A percentile compares a stretch with the other conserved stretches of the same genome.
Evolutionary conservation across 164 flowering plant species (phyloP).

Genomic region (Magnolia officinalis): DNA sequence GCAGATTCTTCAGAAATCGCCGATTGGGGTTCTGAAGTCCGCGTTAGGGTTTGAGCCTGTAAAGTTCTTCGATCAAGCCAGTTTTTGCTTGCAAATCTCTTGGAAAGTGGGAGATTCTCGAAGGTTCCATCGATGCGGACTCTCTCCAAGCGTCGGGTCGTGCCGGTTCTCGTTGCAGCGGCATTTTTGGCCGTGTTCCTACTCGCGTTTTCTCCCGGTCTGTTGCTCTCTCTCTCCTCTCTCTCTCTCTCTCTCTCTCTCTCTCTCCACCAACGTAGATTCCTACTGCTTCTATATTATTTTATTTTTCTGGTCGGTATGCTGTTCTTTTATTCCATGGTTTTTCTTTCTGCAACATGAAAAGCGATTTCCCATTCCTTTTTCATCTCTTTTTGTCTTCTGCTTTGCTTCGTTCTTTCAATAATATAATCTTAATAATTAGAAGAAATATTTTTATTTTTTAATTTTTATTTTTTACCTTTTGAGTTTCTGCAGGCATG

Average conservation of each 20-base stretch:
- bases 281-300: not conserved
- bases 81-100: not conserved
- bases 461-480: not conserved
- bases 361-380: not conserved
- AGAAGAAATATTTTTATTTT: not conserved
- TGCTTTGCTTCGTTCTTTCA: not conserved
- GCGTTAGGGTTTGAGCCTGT: not conserved
- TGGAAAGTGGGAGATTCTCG: not conserved
- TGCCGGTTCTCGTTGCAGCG: constrained; percentile 5
- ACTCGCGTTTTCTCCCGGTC: constrained; percentile 11
- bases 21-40: not conserved
- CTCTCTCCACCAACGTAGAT: too few relatives aligned
- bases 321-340: not conserved
- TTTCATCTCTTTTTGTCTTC: not conserved
- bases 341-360: constrained; percentile 8
- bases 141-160: constrained; percentile 9
- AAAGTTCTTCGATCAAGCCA: not conserved
- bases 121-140: constrained; percentile 7
- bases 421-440: not conserved
- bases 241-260: too few relatives aligned
- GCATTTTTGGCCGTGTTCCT: constrained; percentile 7
- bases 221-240: not conserved
- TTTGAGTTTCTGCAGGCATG: constrained; percentile 6
- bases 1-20: not conserved
- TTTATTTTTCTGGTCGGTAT: not conserved